Conservation (phyloP, 2,329 filamentous ascomycete genomes). For the Coniochaeta sp. region DNA sequence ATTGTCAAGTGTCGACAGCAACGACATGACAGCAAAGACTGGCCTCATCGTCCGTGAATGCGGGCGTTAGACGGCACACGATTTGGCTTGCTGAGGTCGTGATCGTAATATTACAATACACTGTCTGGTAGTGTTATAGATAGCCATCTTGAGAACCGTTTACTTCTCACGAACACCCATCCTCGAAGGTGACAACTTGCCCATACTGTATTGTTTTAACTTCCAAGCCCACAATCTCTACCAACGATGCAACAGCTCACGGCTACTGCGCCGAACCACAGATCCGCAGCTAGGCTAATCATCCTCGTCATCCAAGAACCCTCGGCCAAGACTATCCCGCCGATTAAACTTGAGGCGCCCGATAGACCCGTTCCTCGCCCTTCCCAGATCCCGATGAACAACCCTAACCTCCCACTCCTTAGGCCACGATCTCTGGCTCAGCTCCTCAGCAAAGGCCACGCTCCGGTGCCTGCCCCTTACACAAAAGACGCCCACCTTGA, state of each 20-base stretch:
- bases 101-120: too few relatives aligned
- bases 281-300: neutral
- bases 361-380: neutral
- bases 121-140: too few relatives aligned
- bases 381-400: neutral
- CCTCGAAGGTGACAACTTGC: too few relatives aligned
- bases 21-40: too few relatives aligned
- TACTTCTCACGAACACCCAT: too few relatives aligned
- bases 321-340: neutral
- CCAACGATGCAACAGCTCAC: neutral
- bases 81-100: too few relatives aligned
- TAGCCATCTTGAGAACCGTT: too few relatives aligned
- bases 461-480: neutral
- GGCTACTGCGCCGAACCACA: neutral
- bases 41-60: too few relatives aligned
- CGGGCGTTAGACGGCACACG: too few relatives aligned
- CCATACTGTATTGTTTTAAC: too few relatives aligned
- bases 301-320: conserved; percentile 1
- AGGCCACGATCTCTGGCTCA: neutral
- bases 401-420: conserved; percentile 1
- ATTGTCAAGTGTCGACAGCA: too few relatives aligned
- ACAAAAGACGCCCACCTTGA: neutral
- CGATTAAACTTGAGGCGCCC: neutral
- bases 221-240: neutral
- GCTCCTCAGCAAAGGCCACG: conserved; percentile 1